Evolutionary conservation across 805 yeast genomes (phyloP).

Genomic region (Sugiyamaella americana): DNA sequence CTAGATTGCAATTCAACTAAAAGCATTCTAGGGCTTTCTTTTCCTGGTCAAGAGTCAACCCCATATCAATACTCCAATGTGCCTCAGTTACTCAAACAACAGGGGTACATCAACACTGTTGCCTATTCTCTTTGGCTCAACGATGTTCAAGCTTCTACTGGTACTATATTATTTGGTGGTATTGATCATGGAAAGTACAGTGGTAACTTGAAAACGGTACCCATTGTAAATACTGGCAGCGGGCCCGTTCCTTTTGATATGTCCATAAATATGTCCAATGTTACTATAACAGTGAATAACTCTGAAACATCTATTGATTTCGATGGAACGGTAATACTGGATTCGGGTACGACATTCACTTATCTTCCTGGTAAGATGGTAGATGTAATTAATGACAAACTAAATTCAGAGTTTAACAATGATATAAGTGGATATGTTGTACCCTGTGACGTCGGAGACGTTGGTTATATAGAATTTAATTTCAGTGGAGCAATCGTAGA

Average conservation of each 20-base stretch:
- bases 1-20: conserved; percentile 32
- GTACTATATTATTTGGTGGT: conserved; percentile 41
- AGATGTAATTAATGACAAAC: conserved; percentile 5
- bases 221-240: conserved; percentile 12
- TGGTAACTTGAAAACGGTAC: conserved; percentile 30
- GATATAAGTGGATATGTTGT: conserved; percentile 6
- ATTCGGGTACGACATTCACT: conserved; percentile 51
- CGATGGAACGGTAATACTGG: conserved; percentile 37
- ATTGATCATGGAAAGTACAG: conserved; percentile 38
- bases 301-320: conserved; percentile 3
- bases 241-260: conserved; percentile 3
- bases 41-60: conserved; percentile 25
- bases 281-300: not conserved
- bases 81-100: conserved; percentile 32
- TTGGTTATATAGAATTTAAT: conserved; percentile 13
- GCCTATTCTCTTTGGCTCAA: conserved; percentile 46
- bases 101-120: conserved; percentile 36
- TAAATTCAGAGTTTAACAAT: conserved; percentile 11
- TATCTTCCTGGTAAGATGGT: conserved; percentile 40
- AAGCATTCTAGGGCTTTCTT: conserved; percentile 44
- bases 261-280: not conserved
- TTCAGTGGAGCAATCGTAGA: conserved; percentile 24
- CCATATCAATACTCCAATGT: conserved; percentile 24
- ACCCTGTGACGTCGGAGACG: not conserved
- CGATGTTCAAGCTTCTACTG: conserved; percentile 28